Evolutionary conservation across 495 filamentous ascomycete species (phyloP).

Genomic region (Lindgomyces ingoldianus): DNA sequence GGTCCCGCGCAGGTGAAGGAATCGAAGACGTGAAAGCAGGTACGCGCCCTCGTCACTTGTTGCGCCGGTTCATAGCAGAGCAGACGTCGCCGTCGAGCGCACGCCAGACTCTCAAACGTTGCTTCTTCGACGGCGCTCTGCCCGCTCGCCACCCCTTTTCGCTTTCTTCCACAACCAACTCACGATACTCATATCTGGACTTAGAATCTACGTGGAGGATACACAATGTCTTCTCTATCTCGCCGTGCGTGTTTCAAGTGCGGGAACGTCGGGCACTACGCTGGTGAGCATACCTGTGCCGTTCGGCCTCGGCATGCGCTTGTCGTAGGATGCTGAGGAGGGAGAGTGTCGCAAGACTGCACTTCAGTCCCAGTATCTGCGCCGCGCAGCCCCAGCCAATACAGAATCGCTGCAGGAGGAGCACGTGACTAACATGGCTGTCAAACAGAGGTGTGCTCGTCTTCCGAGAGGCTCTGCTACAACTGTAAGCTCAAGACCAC

Average conservation of each 20-base stretch:
- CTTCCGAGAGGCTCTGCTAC: slow-evolving; percentile 96
- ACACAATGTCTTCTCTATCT: slow-evolving; percentile 83
- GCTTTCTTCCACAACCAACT: slow-evolving; percentile 1
- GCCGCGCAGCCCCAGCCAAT: slow-evolving; percentile 12
- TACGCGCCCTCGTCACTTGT: slow-evolving; percentile 8
- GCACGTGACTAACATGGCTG: slow-evolving; percentile 19
- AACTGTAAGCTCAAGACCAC: slow-evolving; percentile 77
- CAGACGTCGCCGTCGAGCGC: not conserved
- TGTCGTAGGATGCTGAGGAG: slow-evolving; percentile 31
- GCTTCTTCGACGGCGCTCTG: not conserved
- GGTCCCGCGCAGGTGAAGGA: slow-evolving; percentile 29
- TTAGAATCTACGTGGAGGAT: slow-evolving; percentile 24
- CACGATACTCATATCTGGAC: slow-evolving; percentile 8
- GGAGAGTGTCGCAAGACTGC: slow-evolving; percentile 10
- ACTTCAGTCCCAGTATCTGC: not conserved
- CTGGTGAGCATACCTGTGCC: slow-evolving; percentile 54
- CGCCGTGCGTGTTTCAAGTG: slow-evolving; percentile 99
- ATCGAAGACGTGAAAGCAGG: slow-evolving; percentile 29
- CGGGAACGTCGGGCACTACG: slow-evolving; percentile 98
- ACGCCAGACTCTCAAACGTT: not conserved
- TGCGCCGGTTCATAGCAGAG: not conserved
- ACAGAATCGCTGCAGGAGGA: not conserved
- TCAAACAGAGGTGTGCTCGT: slow-evolving; percentile 88
- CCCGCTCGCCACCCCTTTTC: slow-evolving; percentile 13
- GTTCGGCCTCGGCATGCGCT: slow-evolving; percentile 4